phyloP scores from a whole-genome alignment of 495 filamentous ascomycete genomes.

The Pyrenula massariospora region DNA sequence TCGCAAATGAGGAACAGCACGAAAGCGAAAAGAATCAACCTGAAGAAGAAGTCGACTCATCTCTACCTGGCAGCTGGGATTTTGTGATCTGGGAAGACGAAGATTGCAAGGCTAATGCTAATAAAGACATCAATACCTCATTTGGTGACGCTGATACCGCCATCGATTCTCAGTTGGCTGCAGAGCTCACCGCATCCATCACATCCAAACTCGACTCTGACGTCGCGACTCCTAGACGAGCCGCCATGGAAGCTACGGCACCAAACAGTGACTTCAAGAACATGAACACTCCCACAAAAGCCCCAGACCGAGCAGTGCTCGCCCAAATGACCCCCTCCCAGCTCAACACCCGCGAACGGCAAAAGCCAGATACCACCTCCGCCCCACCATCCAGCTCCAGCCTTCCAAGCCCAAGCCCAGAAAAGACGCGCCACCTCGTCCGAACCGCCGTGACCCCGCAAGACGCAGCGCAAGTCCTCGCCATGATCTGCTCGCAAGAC shows the following conservation, averaged over 20 bases:
- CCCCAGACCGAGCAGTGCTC: background rate
- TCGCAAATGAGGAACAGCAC: background rate
- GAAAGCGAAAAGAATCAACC: background rate
- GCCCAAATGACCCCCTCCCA: background rate
- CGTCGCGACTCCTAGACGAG: background rate
- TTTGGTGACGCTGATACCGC: background rate
- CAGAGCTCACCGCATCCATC: background rate
- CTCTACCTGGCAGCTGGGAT: background rate
- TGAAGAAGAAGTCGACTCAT: background rate
- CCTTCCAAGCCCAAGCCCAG: background rate
- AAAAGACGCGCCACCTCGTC: background rate
- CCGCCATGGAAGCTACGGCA: background rate
- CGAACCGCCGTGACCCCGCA: background rate
- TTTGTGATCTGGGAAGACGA: background rate
- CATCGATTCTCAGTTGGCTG: background rate
- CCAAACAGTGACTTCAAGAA: background rate
- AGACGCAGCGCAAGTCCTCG: background rate
- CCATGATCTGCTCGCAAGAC: background rate
- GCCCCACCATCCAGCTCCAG: background rate
- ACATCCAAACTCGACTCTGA: background rate
- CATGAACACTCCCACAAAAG: background rate
- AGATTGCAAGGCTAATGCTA: background rate
- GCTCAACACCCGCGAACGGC: background rate
- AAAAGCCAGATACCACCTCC: background rate
- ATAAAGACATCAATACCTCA: background rate